Evolutionary conservation across 768 basidiomycete species (phyloP).

Genomic region (Lentinula detonsa): DNA sequence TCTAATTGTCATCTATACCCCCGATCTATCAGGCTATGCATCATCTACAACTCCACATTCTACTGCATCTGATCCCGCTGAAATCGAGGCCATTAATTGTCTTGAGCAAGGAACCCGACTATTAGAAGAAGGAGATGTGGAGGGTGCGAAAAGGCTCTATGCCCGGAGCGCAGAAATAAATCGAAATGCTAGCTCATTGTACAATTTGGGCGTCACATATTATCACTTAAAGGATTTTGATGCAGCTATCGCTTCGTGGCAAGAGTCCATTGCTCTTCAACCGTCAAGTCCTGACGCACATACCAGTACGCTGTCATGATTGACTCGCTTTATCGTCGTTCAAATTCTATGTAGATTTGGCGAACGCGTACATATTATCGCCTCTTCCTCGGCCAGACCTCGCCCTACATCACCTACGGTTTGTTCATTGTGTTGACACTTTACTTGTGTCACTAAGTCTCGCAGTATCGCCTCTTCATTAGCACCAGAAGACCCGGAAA

Average conservation of each 20-base stretch:
- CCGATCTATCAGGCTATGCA: constrained; percentile 56
- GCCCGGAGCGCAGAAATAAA: constrained; percentile 76
- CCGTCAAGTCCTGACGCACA: constrained; percentile 84
- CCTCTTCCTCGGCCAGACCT: constrained; percentile 77
- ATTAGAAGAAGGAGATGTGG: constrained; percentile 81
- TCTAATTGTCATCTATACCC: not conserved
- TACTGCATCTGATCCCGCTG: constrained; percentile 77
- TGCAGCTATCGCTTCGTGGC: constrained; percentile 81
- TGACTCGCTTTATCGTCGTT: constrained; percentile 11
- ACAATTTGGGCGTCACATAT: constrained; percentile 85
- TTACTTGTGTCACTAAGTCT: constrained; percentile 23
- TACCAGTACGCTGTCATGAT: constrained; percentile 53
- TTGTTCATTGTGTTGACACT: constrained; percentile 22
- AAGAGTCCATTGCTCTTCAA: constrained; percentile 74
- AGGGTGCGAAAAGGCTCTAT: constrained; percentile 72
- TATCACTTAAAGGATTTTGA: constrained; percentile 91
- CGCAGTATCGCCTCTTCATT: constrained; percentile 76
- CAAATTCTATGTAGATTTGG: constrained; percentile 51
- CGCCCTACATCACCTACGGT: constrained; percentile 80
- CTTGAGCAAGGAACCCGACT: constrained; percentile 81
- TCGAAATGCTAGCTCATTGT: constrained; percentile 73
- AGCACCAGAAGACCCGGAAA: constrained; percentile 85
- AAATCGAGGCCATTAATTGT: constrained; percentile 70
- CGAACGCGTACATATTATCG: constrained; percentile 85
- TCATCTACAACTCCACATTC: constrained; percentile 78